These are phyloP conservation scores for Oryza australiensis DNA, from an alignment of 176 grass and related monocot species.

Conservation along the genomic window DNA sequence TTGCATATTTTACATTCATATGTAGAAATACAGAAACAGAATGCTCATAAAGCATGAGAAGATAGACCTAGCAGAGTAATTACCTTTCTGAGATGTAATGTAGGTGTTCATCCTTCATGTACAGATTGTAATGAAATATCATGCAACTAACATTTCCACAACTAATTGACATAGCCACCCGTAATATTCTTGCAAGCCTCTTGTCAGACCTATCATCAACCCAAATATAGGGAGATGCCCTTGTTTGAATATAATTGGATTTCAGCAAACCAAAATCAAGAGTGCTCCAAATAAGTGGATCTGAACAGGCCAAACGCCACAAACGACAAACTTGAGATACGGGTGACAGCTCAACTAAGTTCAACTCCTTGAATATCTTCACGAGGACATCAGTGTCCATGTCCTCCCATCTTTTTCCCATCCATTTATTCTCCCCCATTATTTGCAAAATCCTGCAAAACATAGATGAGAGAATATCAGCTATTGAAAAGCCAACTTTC, in stretches of 20 bases:
- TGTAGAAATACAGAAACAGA: constrained; percentile 8
- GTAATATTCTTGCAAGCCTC: constrained; percentile 70
- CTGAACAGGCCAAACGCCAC: constrained; percentile 84
- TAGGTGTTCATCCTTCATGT: constrained; percentile 97
- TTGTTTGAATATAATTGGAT: constrained; percentile 94
- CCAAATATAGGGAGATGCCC: constrained; percentile 84
- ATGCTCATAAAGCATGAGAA: neutral
- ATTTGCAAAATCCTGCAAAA: constrained; percentile 41
- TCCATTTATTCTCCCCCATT: constrained; percentile 80
- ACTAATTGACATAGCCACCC: constrained; percentile 77
- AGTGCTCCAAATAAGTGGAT: constrained; percentile 91
- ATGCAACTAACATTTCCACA: constrained; percentile 68
- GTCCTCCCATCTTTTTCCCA: constrained; percentile 93
- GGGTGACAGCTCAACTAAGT: constrained; percentile 82
- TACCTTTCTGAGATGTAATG: constrained; percentile 91
- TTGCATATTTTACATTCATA: neutral
- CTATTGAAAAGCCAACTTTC: constrained; percentile 24
- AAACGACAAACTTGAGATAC: constrained; percentile 80
- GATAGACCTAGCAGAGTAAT: constrained; percentile 16
- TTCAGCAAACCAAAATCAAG: constrained; percentile 78
- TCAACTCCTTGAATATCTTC: constrained; percentile 96
- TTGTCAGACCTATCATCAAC: constrained; percentile 87
- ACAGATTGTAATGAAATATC: constrained; percentile 97
- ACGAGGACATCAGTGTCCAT: constrained; percentile 97
- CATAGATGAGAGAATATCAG: constrained; percentile 15